Percentiles rank a stretch among this genome's conserved stretches.
These are phyloP conservation scores for Amphichorda felina DNA, from an alignment of 2,329 filamentous ascomycete species.

Conservation along the genomic window DNA sequence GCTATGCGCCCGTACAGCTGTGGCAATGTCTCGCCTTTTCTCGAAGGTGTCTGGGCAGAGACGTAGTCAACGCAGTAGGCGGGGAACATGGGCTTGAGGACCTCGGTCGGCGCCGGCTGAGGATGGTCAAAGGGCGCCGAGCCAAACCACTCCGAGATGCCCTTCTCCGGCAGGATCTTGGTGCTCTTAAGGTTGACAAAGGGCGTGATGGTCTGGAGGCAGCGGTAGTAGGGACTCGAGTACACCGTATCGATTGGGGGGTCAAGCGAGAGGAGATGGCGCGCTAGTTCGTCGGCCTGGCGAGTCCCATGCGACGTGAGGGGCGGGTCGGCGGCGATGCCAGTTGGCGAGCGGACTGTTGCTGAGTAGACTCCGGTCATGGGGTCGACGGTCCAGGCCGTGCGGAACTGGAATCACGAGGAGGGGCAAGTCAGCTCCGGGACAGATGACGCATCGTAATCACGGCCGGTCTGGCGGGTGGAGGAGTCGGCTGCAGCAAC, in stretches of 20 bases:
- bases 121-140: conserved; percentile 78
- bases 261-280: conserved; percentile 46
- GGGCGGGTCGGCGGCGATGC: conserved; percentile 77
- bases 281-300: conserved; percentile 69
- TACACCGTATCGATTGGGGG: conserved; percentile 69
- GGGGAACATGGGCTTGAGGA: conserved; percentile 58
- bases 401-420: conserved; percentile 90
- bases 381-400: conserved; percentile 78
- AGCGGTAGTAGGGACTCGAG: conserved; percentile 77
- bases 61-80: conserved; percentile 43
- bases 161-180: conserved; percentile 40
- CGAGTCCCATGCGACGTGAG: conserved; percentile 77
- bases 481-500: too few relatives aligned
- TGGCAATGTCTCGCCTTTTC: conserved; percentile 64
- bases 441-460: neutral
- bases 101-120: conserved; percentile 51
- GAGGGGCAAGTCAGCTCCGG: conserved; percentile 1
- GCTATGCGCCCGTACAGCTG: conserved; percentile 74
- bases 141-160: conserved; percentile 82
- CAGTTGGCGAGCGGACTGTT: conserved; percentile 68
- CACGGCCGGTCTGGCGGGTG: neutral
- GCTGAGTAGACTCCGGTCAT: conserved; percentile 67
- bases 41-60: conserved; percentile 54
- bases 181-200: conserved; percentile 32
- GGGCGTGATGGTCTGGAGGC: conserved; percentile 71